Base-by-base conservation (phyloP, 2,329 filamentous ascomycete species). In the Scortechinia acanthostroma region DNA sequence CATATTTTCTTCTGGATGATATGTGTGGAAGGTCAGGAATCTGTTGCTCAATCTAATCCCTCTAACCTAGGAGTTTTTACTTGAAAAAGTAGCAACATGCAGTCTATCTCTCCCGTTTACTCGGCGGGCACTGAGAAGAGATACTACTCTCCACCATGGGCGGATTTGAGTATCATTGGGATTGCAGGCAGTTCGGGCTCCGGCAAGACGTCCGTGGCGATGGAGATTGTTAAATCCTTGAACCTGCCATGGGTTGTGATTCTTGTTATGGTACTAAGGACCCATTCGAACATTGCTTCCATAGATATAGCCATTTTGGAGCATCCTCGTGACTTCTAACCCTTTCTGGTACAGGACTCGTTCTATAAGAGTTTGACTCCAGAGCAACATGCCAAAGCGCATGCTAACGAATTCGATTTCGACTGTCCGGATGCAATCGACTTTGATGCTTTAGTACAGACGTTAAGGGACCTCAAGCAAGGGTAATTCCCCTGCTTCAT, bases 191-290 rank as follows among this genome's bases (percentile, higher is more conserved):
- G 78, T 58, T 84, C 80, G 25, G 81, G 81, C 33, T 85, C 80
- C 25, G 81, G 54, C 43, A 86, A 86, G 65, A 84, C 80, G 2
- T 83, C 79, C 15, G 63, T 86, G 48, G 79, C 81, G 21, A 65
- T 82, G 54, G 77, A 81, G 53, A 82, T 86, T 49, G 76, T 85
- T 52, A 70, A 70, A 45, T 74, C 76, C 45, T 61, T 86, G 49
- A 83, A 80, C 60, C 62, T 85, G 47, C 81, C 81, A 47, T 86
- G 81, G 79, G 81, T 86, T 43, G 79, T 84, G 42, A 83, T 86
- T 55, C 58, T 86, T 51, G 82, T 80, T 33, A 85, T 86, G 77
- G 77, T 81, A 67, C 35, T 6, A 19, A 40, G 17, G 13, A 40
- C 20, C n/a, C n/a, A n/a, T n/a, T n/a, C n/a, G n/a, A n/a, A n/a